Conservation (phyloP, 1,284 basidiomycete species). For the Ceratobasidium sp. region DNA sequence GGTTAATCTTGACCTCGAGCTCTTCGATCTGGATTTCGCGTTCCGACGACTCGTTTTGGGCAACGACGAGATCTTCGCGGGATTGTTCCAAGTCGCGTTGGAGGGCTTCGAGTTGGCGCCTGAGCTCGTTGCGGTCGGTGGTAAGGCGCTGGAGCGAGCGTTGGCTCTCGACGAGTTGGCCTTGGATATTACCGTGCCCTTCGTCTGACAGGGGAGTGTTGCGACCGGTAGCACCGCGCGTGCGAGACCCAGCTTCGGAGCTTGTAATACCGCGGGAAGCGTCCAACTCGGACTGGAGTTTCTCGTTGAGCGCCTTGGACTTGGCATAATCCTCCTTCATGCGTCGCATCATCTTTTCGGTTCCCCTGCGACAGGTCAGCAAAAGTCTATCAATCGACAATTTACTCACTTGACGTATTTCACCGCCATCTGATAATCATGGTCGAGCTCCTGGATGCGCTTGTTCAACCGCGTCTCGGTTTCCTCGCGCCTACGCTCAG, state of each 20-base stretch:
- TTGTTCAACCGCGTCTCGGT: slow-evolving; percentile 78
- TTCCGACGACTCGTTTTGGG: slow-evolving; percentile 78
- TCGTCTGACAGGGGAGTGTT: slow-evolving; percentile 73
- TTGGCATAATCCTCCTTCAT: slow-evolving; percentile 95
- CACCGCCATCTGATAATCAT: slow-evolving; percentile 93
- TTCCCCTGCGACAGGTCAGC: slow-evolving; percentile 69
- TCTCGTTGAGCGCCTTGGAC: slow-evolving; percentile 80
- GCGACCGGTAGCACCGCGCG: slow-evolving; percentile 74
- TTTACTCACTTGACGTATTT: slow-evolving; percentile 84
- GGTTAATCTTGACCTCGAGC: slow-evolving; percentile 80
- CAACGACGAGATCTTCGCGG: slow-evolving; percentile 73
- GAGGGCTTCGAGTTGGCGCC: slow-evolving; percentile 72
- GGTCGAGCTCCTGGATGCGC: slow-evolving; percentile 84
- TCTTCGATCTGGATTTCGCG: slow-evolving; percentile 76
- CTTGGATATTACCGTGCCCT: slow-evolving; percentile 66
- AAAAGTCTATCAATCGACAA: slow-evolving; percentile 41
- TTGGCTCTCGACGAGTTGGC: slow-evolving; percentile 72
- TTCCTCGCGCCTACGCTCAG: slow-evolving; percentile 78
- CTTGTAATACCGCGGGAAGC: slow-evolving; percentile 63
- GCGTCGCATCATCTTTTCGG: slow-evolving; percentile 97
- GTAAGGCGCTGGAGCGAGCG: slow-evolving; percentile 72
- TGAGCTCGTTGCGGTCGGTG: slow-evolving; percentile 77
- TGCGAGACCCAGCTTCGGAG: slow-evolving; percentile 62
- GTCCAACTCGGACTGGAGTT: slow-evolving; percentile 83
- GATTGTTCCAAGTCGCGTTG: slow-evolving; percentile 75